Base-by-base conservation (phyloP, 1,284 basidiomycete species). In the Termitomyces sp. region DNA sequence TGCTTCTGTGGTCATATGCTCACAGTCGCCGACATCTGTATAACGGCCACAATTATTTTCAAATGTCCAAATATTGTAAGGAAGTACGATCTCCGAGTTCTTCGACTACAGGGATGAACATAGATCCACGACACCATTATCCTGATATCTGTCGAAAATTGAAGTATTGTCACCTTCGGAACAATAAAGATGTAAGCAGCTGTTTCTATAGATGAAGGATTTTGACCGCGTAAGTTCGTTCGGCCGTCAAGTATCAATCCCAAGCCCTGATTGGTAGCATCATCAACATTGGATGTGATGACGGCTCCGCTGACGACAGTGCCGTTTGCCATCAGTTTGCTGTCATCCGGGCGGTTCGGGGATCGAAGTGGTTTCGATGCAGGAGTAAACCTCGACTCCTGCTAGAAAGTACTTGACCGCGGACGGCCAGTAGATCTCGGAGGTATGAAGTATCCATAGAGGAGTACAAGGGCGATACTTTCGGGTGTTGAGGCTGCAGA, bases 11-110 rank as follows among this genome's bases (percentile, higher is more conserved):
- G 56, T 50, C 56, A 62, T 62, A 34, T 58, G 60, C 28, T 60
- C 60, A 58, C 58, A 62, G 33, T 62, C 60, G 12, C 60, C 60
- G 6, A 61, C 58, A 39, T 61, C 60, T 61, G 31, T 28, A n/a
- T n/a, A n/a, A n/a, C n/a, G n/a, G n/a, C n/a, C n/a, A n/a, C n/a
- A n/a, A n/a, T n/a, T n/a, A n/a, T n/a, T n/a, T n/a, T n/a, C n/a
- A n/a, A n/a, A n/a, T n/a, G n/a, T n/a, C n/a, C n/a, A n/a, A 10
- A 15, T 7, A 53, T n/a, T n/a, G 5, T 2, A 42, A 34, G 24
- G 4, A 45, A 55, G 28, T 21, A 61, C 56, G 60, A 46, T 61
- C 58, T 50, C 60, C 54, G 38, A 62, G 51, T 54, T 62, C 49
- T 26, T 56, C 56, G 3, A 62, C 17, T 15, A 54, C 12, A 21